A percentile compares a stretch with the other conserved stretches of the same genome.
These are phyloP conservation scores for Chlorella vulgaris DNA, from an alignment of 139 green algal species.

Conservation along the genomic window DNA sequence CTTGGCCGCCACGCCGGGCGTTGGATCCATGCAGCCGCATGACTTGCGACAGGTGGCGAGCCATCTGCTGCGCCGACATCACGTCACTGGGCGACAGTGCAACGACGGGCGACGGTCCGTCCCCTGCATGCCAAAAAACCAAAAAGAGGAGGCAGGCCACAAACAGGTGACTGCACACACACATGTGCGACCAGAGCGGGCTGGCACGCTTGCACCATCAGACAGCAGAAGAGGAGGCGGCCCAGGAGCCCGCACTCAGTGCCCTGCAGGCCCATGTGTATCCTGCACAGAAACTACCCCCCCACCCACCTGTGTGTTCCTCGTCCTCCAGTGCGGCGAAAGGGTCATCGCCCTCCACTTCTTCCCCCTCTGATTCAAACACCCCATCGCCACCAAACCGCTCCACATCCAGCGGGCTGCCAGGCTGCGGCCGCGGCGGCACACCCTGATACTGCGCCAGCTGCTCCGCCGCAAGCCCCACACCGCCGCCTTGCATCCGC, in stretches of 20 bases:
- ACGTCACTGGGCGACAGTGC: conserved; percentile 13
- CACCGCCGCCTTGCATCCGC: neutral
- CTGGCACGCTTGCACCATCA: too few species aligned
- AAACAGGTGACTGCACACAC: neutral
- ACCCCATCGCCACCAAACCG: neutral
- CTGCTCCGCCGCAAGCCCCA: neutral
- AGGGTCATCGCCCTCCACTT: neutral
- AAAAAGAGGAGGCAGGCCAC: neutral
- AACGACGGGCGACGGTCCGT: neutral
- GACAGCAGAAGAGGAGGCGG: too few species aligned
- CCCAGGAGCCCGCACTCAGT: too few species aligned
- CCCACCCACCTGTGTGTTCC: neutral
- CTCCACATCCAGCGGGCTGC: neutral
- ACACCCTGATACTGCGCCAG: neutral
- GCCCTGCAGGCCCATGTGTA: too few species aligned
- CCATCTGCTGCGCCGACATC: conserved; percentile 14
- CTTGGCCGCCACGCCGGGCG: too few species aligned
- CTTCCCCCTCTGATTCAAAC: neutral
- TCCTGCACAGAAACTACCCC: too few species aligned
- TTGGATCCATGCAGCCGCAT: neutral
- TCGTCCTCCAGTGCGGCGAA: conserved; percentile 28
- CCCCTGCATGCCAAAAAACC: neutral
- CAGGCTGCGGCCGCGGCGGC: neutral
- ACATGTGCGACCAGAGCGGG: too few species aligned
- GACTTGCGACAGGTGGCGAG: conserved; percentile 11